A percentile compares a stretch with the other conserved stretches of the same genome.
These are phyloP conservation scores for Bruguiera sexangula DNA, from an alignment of 345 rosid genomes.

Conservation along the genomic window DNA sequence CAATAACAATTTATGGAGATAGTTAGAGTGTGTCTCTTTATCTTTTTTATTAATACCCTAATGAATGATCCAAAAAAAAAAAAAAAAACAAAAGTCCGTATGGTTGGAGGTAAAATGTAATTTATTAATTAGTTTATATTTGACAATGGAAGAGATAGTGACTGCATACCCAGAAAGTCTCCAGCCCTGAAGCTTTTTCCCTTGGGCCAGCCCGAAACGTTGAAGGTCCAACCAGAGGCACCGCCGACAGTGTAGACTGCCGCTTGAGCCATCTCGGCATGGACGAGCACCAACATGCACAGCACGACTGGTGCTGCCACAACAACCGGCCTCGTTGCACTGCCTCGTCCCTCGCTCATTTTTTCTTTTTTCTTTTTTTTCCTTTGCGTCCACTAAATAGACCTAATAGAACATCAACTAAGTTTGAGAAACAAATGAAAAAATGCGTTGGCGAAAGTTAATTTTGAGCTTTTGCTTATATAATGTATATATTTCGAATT, in stretches of 20 bases:
- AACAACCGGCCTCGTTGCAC: conserved; percentile 26
- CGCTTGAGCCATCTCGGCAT: conserved; percentile 23
- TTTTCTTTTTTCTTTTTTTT: neutral
- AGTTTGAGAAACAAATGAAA: neutral
- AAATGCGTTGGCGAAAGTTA: too few relatives aligned
- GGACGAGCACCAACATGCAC: conserved; percentile 24
- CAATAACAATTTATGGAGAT: too few relatives aligned
- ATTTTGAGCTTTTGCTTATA: too few relatives aligned
- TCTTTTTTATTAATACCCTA: too few relatives aligned
- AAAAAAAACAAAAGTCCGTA: too few relatives aligned
- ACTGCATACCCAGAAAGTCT: conserved; percentile 28
- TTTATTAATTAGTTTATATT: neutral
- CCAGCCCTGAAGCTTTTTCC: too few relatives aligned
- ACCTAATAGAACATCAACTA: neutral
- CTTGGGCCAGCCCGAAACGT: too few relatives aligned
- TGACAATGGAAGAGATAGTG: neutral
- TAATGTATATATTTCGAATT: too few relatives aligned
- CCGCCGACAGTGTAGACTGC: conserved; percentile 43
- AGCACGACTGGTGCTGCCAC: conserved; percentile 14
- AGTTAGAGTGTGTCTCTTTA: too few relatives aligned
- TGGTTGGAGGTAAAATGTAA: too few relatives aligned
- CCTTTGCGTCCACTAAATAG: too few relatives aligned
- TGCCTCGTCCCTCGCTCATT: conserved; percentile 49
- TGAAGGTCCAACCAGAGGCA: conserved; percentile 35
- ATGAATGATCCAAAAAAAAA: too few relatives aligned